Conservation (phyloP, 2,329 filamentous ascomycete species). For the Tolypocladium pustulatum region DNA sequence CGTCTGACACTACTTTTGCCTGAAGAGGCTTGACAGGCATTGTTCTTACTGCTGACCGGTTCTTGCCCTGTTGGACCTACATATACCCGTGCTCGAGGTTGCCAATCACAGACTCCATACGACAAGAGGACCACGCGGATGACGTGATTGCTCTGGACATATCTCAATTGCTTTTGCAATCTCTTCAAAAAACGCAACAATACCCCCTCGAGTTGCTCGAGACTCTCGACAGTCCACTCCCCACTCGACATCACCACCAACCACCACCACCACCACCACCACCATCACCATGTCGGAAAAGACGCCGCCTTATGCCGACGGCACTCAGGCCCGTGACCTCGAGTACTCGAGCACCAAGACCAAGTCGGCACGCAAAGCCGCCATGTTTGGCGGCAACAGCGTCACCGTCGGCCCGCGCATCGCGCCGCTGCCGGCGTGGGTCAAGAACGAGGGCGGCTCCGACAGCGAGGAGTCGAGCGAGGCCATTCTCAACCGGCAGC, state of each 20-base stretch:
- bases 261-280: neutral
- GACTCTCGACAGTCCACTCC: neutral
- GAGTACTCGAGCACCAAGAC: conserved; percentile 8
- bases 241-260: neutral
- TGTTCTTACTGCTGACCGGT: neutral
- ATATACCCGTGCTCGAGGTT: no score
- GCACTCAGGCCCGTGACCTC: conserved; percentile 8
- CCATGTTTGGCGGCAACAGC: conserved; percentile 25
- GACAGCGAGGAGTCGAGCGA: conserved; percentile 35
- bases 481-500: conserved; percentile 51
- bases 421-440: conserved; percentile 29
- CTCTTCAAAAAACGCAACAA: neutral
- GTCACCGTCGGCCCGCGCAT: conserved; percentile 42
- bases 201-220: neutral
- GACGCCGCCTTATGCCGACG: neutral
- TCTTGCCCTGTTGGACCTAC: neutral
- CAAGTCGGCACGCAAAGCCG: conserved; percentile 16
- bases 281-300: conserved; percentile 16
- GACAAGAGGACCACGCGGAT: neutral
- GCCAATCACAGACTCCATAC: neutral
- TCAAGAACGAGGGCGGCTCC: conserved; percentile 21
- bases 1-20: no score
- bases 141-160: neutral
- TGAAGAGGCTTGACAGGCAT: neutral
- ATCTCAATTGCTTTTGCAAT: neutral